A percentile compares a stretch with the other conserved stretches of the same genome.
Conservation (phyloP, 257 asterid species). For the Nicotiana obtusifolia region DNA sequence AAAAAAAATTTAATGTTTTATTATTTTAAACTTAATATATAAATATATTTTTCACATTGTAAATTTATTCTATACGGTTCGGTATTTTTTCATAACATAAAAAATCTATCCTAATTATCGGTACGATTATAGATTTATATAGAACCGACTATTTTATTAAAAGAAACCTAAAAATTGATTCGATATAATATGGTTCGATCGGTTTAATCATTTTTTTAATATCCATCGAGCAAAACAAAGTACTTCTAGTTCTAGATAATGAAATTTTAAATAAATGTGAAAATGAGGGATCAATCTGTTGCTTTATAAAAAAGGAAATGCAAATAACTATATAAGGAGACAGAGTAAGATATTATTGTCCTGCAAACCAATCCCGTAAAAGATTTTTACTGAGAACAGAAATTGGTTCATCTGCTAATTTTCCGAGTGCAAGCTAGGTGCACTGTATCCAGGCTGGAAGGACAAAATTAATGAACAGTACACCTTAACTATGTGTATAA, state of each 20-base stretch:
- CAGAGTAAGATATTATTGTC: slow-evolving; percentile 8
- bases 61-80: too few relatives aligned
- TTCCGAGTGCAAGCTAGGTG: not conserved
- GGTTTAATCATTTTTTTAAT: too few relatives aligned
- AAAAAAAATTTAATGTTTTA: too few relatives aligned
- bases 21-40: too few relatives aligned
- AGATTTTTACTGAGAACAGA: slow-evolving; percentile 12
- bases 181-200: too few relatives aligned
- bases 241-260: not conserved
- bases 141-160: too few relatives aligned
- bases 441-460: slow-evolving; percentile 9
- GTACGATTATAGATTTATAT: too few relatives aligned
- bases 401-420: slow-evolving; percentile 24
- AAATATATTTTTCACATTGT: too few relatives aligned
- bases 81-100: too few relatives aligned
- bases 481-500: not conserved
- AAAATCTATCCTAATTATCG: too few relatives aligned
- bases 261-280: not conserved
- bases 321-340: not conserved
- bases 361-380: not conserved
- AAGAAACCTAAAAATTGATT: too few relatives aligned
- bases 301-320: not conserved
- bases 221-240: too few relatives aligned
- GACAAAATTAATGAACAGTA: slow-evolving; percentile 11
- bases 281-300: not conserved